Percentiles rank a stretch among this genome's conserved stretches.
Evolutionary conservation across 257 asterid genomes (phyloP).

Genomic region (Plantago ovata): DNA sequence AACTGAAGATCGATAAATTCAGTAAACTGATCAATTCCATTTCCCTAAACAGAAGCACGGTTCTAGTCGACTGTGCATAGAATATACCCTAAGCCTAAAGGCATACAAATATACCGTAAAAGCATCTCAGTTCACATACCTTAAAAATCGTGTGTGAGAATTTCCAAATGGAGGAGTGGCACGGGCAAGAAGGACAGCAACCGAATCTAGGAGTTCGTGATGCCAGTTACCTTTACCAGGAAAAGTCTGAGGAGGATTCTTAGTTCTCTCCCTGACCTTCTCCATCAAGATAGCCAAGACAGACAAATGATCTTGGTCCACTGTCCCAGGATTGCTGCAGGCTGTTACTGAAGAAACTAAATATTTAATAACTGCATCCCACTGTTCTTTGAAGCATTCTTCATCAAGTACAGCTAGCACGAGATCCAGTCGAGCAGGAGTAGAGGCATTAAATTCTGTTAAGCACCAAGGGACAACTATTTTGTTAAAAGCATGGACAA

Average conservation of each 20-base stretch:
- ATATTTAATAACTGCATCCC: slow-evolving; percentile 63
- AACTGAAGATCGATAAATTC: too few species aligned
- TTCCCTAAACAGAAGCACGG: too few species aligned
- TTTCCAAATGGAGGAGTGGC: slow-evolving; percentile 50
- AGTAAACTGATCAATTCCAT: too few species aligned
- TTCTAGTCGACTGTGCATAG: slow-evolving; percentile 2
- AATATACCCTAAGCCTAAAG: too few species aligned
- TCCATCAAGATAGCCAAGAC: slow-evolving; percentile 69
- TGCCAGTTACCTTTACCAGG: slow-evolving; percentile 41
- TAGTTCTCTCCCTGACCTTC: slow-evolving; percentile 62
- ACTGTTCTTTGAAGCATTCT: slow-evolving; percentile 67
- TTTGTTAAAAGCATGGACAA: slow-evolving; percentile 56
- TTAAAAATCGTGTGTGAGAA: slow-evolving; percentile 49
- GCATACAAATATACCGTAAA: slow-evolving; percentile 11
- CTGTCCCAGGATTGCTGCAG: slow-evolving; percentile 26
- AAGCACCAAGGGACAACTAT: slow-evolving; percentile 81
- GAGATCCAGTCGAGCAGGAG: slow-evolving; percentile 63
- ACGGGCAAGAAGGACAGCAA: slow-evolving; percentile 52
- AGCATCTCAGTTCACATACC: slow-evolving; percentile 48
- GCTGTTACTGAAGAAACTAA: slow-evolving; percentile 38
- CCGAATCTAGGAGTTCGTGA: slow-evolving; percentile 70
- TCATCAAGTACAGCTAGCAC: slow-evolving; percentile 84
- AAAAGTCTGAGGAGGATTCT: slow-evolving; percentile 34
- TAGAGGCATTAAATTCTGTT: slow-evolving; percentile 36
- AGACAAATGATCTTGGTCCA: slow-evolving; percentile 34